Evolutionary conservation across 345 rosid genomes (phyloP), one percentile per base, ranked within the genome.

Genomic region (Aurinia saxatilis): DNA sequence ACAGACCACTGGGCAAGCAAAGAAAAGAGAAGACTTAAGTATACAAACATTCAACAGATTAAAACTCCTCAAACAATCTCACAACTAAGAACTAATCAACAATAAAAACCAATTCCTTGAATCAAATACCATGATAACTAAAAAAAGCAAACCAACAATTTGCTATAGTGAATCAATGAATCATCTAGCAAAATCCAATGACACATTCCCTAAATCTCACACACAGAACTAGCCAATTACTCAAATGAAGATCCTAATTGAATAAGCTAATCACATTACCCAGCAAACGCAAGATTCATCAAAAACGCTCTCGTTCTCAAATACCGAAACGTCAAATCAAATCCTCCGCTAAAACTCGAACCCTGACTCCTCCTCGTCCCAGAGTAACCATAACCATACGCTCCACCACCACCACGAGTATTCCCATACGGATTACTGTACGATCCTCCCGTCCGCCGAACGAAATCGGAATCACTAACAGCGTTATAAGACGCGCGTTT

Each of bases 281-380:
- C 82, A 33, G 84, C 88, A 16, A 86, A 82, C 42, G 80, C 84
- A 3, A 70, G 75, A 57, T 85, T 83, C 47, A 85, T 83, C 5
- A 86, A 88, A 69, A 83, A 81, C 42, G 86, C 84, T 1, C 96
- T 82, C 12, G 84, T 85, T 1, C 89, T 80, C 71, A 92, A 69
- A 67, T 58, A 82, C 15, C 87, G 85, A 75, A 89, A 45, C 25
- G 75, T 67, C 38, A 57, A 65, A 2, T 72, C 72, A 51, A 65
- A 52, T 2, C 56, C 37, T 15, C 30, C 29, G 2, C 72, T 53
- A 31, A 60, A 65, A 45, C 67, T 39, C 0, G 76, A 58, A 1
- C 25, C 16, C 15, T 62, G 63, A 30, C 18, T 50, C 39, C 19
- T 63, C 38, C 58, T 63, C n/a, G n/a, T n/a, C 35, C 33, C 18